Conservation (phyloP, 441 rosid genomes). For the Gossypium gossypioides region DNA sequence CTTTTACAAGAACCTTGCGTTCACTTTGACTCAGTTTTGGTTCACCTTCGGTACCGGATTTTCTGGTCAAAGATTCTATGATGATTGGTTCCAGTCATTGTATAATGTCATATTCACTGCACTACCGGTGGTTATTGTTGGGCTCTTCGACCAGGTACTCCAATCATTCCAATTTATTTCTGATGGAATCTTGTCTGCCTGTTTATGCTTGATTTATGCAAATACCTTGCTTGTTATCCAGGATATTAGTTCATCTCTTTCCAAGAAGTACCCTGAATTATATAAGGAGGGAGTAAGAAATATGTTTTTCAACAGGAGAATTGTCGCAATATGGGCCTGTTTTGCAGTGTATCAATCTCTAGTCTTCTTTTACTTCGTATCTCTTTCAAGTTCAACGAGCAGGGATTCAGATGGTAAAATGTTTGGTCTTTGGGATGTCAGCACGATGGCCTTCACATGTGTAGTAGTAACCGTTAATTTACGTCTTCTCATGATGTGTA, state of each 20-base stretch:
- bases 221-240: constrained; percentile 20
- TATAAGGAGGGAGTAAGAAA: constrained; percentile 86
- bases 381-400: constrained; percentile 47
- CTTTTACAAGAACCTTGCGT: constrained; percentile 98
- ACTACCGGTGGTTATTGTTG: constrained; percentile 84
- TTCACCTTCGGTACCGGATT: constrained; percentile 96
- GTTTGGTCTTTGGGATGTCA: constrained; percentile 94
- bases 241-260: constrained; percentile 94
- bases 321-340: constrained; percentile 78
- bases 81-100: constrained; percentile 99
- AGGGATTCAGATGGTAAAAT: constrained; percentile 69
- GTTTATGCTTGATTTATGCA: background rate
- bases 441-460: constrained; percentile 96
- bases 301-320: constrained; percentile 83
- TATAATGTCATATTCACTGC: constrained; percentile 89
- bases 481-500: constrained; percentile 93
- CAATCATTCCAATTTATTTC: background rate
- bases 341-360: constrained; percentile 89
- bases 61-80: constrained; percentile 98
- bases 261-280: constrained; percentile 88
- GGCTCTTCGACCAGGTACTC: constrained; percentile 94
- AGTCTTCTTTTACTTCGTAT: constrained; percentile 60
- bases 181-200: background rate
- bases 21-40: constrained; percentile 99
- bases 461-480: constrained; percentile 85